Evolutionary conservation across 2,329 filamentous ascomycete species (phyloP), one percentile per base, ranked within the genome.

Genomic region (Fusarium sacchari): DNA sequence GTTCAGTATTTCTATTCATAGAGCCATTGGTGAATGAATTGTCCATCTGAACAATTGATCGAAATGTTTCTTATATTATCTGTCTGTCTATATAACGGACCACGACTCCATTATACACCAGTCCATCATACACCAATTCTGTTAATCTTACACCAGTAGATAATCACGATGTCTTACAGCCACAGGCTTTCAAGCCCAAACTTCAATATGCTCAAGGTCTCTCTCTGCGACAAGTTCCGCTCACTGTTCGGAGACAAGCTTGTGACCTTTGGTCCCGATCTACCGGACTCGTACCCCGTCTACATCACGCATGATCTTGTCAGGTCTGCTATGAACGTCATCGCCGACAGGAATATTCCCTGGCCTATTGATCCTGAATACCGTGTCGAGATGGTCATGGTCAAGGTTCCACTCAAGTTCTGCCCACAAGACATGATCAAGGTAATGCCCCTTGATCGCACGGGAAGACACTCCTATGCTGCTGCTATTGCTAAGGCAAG

Each of bases 221-320:
- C 50, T 24, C 30, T 69, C 32, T 15, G 15, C 24, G 22, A 40
- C 5, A 69, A 44, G 22, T n/a, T 69, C 24, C 30, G 53, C 42
- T 57, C 26, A 34, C 6, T 64, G 20, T 24, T 69, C 20, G 34
- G 43, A 50, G 28, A 24, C 24, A 69, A 58, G 34, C 30, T n/a
- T 9, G 36, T 24, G 8, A 5, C 46, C 7, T 42, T 69, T 56
- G 66, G 64, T 12, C 65, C 59, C 44, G 46, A 32, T n/a, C 50
- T 50, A 24, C 66, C 67, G 24, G 30, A 70, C 37, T 55, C 53
- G 17, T 59, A 49, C 32, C 52, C 53, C 8, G 40, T 69, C 28
- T 52, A 40, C 52, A 65, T 70, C 47, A 70, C 66, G 12, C 24
- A 49, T 28, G 53, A 56, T 26, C 60, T 70, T 43, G 40, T 65